phyloP scores from a whole-genome alignment of 257 asterid species.

The Penstemon eatonii region DNA sequence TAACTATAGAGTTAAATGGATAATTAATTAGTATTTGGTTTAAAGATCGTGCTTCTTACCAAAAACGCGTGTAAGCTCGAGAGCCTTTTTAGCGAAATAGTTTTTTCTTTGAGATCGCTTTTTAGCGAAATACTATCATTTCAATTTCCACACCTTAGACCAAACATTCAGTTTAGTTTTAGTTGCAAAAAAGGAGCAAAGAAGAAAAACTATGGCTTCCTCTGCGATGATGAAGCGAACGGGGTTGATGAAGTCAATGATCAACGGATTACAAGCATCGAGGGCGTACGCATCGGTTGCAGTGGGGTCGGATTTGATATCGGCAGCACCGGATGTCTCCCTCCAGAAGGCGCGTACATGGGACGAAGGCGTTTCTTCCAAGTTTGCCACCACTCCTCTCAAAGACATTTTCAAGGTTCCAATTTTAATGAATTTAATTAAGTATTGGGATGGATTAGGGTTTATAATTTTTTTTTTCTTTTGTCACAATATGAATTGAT shows the following conservation, averaged over 20 bases:
- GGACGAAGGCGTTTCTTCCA: constrained; percentile 95
- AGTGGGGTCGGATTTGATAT: constrained; percentile 71
- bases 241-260: constrained; percentile 41
- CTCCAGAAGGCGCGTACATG: constrained; percentile 92
- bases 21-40: too few species aligned
- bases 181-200: too few species aligned
- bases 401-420: constrained; percentile 77
- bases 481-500: constrained; percentile 14
- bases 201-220: too few species aligned
- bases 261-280: constrained; percentile 38
- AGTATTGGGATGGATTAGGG: constrained; percentile 19
- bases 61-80: too few species aligned
- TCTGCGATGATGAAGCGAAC: constrained; percentile 26
- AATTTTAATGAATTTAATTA: neutral
- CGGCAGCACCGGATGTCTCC: constrained; percentile 68
- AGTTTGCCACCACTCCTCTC: constrained; percentile 74
- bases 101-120: too few species aligned
- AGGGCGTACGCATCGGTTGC: constrained; percentile 79
- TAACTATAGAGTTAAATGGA: too few species aligned
- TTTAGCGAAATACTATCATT: too few species aligned
- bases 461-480: constrained; percentile 12
- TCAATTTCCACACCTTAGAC: too few species aligned
- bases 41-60: too few species aligned
- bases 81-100: too few species aligned
- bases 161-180: too few species aligned